Base-by-base conservation (phyloP, 495 filamentous ascomycete species). In the Apiosordaria backusii region DNA sequence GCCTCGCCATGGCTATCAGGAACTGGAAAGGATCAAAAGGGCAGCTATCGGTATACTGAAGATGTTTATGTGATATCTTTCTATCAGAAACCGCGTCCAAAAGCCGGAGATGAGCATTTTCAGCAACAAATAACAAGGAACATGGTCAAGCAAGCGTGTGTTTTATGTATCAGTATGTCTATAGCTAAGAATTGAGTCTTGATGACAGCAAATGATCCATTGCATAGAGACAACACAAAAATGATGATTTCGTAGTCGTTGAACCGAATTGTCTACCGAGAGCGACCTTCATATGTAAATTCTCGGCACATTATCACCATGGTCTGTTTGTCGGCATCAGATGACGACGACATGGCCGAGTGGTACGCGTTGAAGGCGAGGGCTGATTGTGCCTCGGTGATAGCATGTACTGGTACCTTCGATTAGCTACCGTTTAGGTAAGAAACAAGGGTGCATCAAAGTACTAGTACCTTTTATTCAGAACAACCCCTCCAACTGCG, bases 281-380 rank as follows among this genome's bases (percentile, higher is more conserved):
- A 29, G 27, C 7, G 27, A 29, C 4, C 27, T 29, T 7, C 27
- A 29, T 4, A 29, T n/a, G n/a, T 29, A 29, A 45, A 13, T 9
- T 18, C 35, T 45, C 35, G 35, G 35, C 35, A 45, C 9, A 45
- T 13, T 45, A 45, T 45, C 13, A 45, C 9, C 35, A 45, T 45
- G 35, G 35, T 45, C 35, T 45, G 35, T 45, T 45, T 45, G 35
- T 18, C 10, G 35, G 35, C 35, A 45, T 45, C 57, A 61, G 59
- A 61, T 61, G 59, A 61, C 59, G 59, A 61, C 26, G 59, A 25
- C 26, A 40, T 61, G 57, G 10, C 57, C 26, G 16, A 26, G 24
- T 59, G 26, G 59, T 61, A 61, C 59, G 59, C 45, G 59, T 61
- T 29, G 24, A 27, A 40, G 59, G 59, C 59, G 21, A 61, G 29